Conservation (phyloP, 2,329 filamentous ascomycete species). For the Domatiomyces globalis region DNA sequence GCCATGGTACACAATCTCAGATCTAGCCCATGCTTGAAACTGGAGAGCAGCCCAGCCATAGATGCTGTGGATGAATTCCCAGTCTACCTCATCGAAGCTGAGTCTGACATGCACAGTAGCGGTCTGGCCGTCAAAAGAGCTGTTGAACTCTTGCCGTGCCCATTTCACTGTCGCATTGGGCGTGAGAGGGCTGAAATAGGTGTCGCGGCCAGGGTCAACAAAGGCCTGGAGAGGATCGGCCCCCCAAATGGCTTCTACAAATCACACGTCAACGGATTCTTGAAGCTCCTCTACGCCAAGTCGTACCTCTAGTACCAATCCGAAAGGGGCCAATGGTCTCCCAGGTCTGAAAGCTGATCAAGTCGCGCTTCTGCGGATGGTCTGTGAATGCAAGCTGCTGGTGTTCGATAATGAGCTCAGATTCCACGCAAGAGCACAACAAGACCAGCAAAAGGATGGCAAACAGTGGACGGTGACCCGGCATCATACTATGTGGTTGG, state of each 20-base stretch:
- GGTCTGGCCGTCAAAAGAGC: slow-evolving; percentile 16
- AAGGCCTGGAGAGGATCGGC: slow-evolving; percentile 41
- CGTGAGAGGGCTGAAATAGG: slow-evolving; percentile 39
- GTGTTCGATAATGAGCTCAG: neutral
- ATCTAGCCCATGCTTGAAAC: slow-evolving; percentile 45
- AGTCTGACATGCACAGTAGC: slow-evolving; percentile 31
- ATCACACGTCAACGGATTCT: slow-evolving; percentile 6
- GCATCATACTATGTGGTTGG: neutral
- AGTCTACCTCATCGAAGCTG: slow-evolving; percentile 38
- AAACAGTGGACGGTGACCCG: neutral
- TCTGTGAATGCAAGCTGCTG: neutral
- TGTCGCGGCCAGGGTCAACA: slow-evolving; percentile 30
- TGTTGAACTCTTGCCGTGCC: slow-evolving; percentile 27
- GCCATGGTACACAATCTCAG: slow-evolving; percentile 18
- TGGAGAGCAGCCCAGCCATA: slow-evolving; percentile 48
- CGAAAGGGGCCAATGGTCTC: slow-evolving; percentile 44
- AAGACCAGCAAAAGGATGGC: neutral
- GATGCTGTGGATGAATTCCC: slow-evolving; percentile 37
- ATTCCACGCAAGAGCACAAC: neutral
- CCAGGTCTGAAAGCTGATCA: slow-evolving; percentile 24
- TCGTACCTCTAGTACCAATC: slow-evolving; percentile 42
- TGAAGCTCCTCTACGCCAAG: neutral
- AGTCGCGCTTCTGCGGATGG: neutral
- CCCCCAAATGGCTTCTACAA: slow-evolving; percentile 42
- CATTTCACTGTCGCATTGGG: slow-evolving; percentile 38